Evolutionary conservation across 2,329 filamentous ascomycete species (phyloP), one percentile per base, ranked within the genome.

Genomic region (Aspergillus caelatus): DNA sequence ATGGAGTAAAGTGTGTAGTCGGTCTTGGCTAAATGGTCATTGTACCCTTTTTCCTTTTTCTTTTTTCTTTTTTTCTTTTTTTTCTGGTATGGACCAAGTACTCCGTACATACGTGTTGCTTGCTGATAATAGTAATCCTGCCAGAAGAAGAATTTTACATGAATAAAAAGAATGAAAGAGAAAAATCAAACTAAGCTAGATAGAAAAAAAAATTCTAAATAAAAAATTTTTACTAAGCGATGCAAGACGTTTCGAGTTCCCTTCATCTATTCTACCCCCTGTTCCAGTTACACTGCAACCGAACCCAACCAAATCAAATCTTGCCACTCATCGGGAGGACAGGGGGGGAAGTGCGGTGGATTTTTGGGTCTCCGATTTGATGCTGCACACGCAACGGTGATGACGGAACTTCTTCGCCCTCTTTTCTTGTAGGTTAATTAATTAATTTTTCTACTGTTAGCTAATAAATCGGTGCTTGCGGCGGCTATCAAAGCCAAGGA

Each of bases 251-350:
- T 61, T 54, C 60, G 58, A 56, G 59, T 23, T 21, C 54, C 34
- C 14, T 58, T 43, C 36, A n/a, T 19, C 36, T 54, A 32, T 56
- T n/a, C 58, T 64, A 55, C 62, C 62, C 30, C 62, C 62, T 64
- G 62, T 55, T 46, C 62, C 62, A 62, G 54, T 64, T 41, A 41
- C 39, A n/a, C 39, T 41, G 39, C 39, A 41, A 41, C 39, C 39
- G 16, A 41, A 41, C 16, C 55, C 62, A 41, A 34, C 56, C 23
- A 23, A 60, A 28, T 32, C 32, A 43, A 43, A 36, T 36, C 32
- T 62, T 57, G 54, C 56, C 62, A 62, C 58, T 55, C 28, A 36
- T 30, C 45, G 45, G 45, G 12, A 23, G 45, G 23, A 48, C 45
- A 48, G 45, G 26, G 26, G 23, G 45, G 45, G 23, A 4, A 11